A percentile compares a stretch with the other conserved stretches of the same genome.
Conservation (phyloP, 2,329 filamentous ascomycete genomes). For the Fusarium begoniae region DNA sequence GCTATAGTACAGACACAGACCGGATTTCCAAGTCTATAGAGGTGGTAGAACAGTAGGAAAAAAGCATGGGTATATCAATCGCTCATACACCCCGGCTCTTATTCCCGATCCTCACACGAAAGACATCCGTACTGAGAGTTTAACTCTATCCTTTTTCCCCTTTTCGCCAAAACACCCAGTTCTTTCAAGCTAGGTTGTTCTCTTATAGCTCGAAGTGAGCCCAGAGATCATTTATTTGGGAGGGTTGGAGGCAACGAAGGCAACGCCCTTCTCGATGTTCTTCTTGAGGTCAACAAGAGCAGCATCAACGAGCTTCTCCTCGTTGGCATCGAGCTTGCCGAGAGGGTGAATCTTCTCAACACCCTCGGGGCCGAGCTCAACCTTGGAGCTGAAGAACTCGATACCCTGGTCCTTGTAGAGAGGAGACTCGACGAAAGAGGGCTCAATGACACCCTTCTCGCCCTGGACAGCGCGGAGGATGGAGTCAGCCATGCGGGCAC, state of each 20-base stretch:
- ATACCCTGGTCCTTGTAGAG: slow-evolving; percentile 98
- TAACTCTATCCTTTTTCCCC: slow-evolving; percentile 15
- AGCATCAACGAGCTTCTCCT: slow-evolving; percentile 90
- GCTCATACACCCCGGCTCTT: slow-evolving; percentile 27
- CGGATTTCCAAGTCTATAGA: slow-evolving; percentile 46
- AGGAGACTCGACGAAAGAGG: slow-evolving; percentile 95
- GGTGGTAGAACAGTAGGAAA: slow-evolving; percentile 43
- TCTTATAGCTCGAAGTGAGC: slow-evolving; percentile 3
- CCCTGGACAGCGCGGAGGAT: slow-evolving; percentile 92
- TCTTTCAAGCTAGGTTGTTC: background rate
- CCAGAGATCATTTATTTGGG: slow-evolving; percentile 58
- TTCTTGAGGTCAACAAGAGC: slow-evolving; percentile 86
- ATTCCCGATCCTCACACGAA: slow-evolving; percentile 26
- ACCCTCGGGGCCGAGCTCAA: slow-evolving; percentile 96
- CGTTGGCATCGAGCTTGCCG: slow-evolving; percentile 83
- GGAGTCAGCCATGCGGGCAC: slow-evolving; percentile 84
- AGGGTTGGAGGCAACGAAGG: slow-evolving; percentile 68
- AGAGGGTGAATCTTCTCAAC: slow-evolving; percentile 92
- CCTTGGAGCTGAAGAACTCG: slow-evolving; percentile 94
- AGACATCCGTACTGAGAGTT: slow-evolving; percentile 25
- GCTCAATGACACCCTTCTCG: slow-evolving; percentile 94
- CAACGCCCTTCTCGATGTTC: slow-evolving; percentile 93
- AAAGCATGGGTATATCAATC: slow-evolving; percentile 38
- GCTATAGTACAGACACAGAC: slow-evolving; percentile 51
- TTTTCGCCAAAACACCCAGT: slow-evolving; percentile 26